Conservation (phyloP, 2,329 filamentous ascomycete species). For the Aspergillus piperis region DNA sequence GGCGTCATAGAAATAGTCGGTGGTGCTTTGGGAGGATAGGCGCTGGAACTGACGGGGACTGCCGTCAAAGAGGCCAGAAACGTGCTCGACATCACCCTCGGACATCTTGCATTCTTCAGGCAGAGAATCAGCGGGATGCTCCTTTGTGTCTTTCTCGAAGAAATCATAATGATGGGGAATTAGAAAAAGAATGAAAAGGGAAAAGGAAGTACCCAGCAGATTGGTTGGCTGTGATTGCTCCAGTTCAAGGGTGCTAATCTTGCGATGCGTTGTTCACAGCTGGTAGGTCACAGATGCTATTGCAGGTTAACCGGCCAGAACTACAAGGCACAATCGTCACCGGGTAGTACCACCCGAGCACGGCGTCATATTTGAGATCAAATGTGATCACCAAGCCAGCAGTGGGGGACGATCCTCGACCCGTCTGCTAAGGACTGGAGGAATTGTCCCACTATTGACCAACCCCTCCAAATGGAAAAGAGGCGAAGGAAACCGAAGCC, state of each 20-base stretch:
- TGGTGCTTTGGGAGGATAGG: conserved; percentile 32
- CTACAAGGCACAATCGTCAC: conserved; percentile 41
- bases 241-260: conserved; percentile 30
- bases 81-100: conserved; percentile 44
- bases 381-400: conserved; percentile 21
- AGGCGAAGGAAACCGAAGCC: neutral
- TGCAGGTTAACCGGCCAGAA: conserved; percentile 38
- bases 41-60: conserved; percentile 32
- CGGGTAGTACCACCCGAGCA: conserved; percentile 40
- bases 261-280: conserved; percentile 43
- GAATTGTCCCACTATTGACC: conserved; percentile 7
- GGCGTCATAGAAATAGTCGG: conserved; percentile 27
- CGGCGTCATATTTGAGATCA: conserved; percentile 39
- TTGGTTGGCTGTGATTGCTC: conserved; percentile 34
- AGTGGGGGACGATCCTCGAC: conserved; percentile 15
- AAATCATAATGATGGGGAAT: neutral
- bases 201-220: conserved; percentile 14
- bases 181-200: neutral
- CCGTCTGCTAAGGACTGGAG: conserved; percentile 11
- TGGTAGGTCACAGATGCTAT: conserved; percentile 38
- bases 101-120: conserved; percentile 46
- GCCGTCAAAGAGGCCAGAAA: conserved; percentile 37
- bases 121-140: conserved; percentile 25
- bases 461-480: neutral
- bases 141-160: neutral